Percentiles rank a stretch among this genome's conserved stretches.
Conservation (phyloP, 805 yeast genomes). For the Candida boidinii region DNA sequence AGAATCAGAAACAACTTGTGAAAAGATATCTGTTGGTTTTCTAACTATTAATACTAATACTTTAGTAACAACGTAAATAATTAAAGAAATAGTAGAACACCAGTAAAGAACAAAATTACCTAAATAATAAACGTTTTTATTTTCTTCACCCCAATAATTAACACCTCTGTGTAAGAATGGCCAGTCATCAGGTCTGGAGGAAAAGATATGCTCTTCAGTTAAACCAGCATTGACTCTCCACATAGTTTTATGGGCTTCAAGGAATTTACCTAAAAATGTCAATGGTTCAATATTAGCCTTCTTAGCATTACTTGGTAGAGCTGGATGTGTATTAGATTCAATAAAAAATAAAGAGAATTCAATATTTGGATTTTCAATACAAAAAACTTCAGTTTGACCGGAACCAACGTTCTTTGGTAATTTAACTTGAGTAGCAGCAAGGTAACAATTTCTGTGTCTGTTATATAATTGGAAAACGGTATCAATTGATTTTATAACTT, state of each 20-base stretch:
- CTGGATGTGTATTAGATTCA: conserved; percentile 57
- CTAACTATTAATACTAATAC: conserved; percentile 3
- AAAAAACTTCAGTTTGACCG: conserved; percentile 81
- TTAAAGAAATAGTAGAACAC: conserved; percentile 28
- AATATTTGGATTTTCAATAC: conserved; percentile 65
- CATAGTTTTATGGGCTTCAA: conserved; percentile 52
- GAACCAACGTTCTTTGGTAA: conserved; percentile 77
- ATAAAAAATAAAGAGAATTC: conserved; percentile 67
- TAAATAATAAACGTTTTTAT: conserved; percentile 42
- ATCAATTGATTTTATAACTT: conserved; percentile 45
- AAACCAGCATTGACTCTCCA: conserved; percentile 37
- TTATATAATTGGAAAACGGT: conserved; percentile 66
- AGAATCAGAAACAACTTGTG: too few species aligned
- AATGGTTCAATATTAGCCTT: conserved; percentile 22
- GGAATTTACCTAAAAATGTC: conserved; percentile 40
- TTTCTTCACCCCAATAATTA: conserved; percentile 40
- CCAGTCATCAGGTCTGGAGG: conserved; percentile 58
- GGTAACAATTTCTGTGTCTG: conserved; percentile 54
- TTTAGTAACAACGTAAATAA: conserved; percentile 12
- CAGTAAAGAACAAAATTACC: conserved; percentile 61
- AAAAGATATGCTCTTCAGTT: conserved; percentile 39
- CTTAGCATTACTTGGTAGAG: conserved; percentile 27
- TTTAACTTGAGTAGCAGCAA: conserved; percentile 64
- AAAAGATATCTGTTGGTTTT: conserved; percentile 13
- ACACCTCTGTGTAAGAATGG: conserved; percentile 51